Base-by-base conservation (phyloP, 129 eudicot species). In the Flaveria linearis region DNA sequence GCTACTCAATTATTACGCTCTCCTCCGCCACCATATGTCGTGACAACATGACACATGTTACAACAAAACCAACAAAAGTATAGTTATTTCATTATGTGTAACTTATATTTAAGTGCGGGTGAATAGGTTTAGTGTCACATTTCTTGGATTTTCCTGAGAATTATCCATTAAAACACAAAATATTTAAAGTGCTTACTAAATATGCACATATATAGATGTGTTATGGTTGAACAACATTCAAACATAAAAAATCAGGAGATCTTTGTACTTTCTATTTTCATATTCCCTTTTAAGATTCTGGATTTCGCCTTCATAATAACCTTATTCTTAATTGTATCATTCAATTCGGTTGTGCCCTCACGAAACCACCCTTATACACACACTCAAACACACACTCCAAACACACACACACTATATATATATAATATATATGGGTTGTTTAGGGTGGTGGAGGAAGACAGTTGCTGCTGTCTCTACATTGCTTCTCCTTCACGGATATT, bases 211-310 rank as follows among this genome's bases (percentile, higher is more conserved):
- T 49, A 25, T 58, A 50, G 75, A 67, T 17, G n/a, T 69, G 42
- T 78, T 75, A 69, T 58, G 17, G 88, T 61, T 79, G 74, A 58
- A 69, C 83, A 65, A 82, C 69, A 69, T 25, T 68, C 56, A 69
- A 51, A 75, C 43, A 78, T 53, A 71, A 66, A 17, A 20, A 65
- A 45, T 4, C 58, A 66, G 71, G 81, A 73, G 69, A 82, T 84
- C 88, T 87, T 87, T 87, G 80, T 76, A 84, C 86, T 82, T 63
- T 1, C 4, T 16, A 65, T 53, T 66, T 73, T 80, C 62, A 68
- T 60, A 62, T 45, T 45, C 50, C 68, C 18, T 28, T 61, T 56
- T 77, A 52, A 73, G 16, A 62, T 68, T 71, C 82, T 68, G 66
- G 25, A 47, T 26, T 68, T 74, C 45, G 4, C 25, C 72, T 58